phyloP scores from a whole-genome alignment of 495 filamentous ascomycete species.

The Aspergillus bridgeri region DNA sequence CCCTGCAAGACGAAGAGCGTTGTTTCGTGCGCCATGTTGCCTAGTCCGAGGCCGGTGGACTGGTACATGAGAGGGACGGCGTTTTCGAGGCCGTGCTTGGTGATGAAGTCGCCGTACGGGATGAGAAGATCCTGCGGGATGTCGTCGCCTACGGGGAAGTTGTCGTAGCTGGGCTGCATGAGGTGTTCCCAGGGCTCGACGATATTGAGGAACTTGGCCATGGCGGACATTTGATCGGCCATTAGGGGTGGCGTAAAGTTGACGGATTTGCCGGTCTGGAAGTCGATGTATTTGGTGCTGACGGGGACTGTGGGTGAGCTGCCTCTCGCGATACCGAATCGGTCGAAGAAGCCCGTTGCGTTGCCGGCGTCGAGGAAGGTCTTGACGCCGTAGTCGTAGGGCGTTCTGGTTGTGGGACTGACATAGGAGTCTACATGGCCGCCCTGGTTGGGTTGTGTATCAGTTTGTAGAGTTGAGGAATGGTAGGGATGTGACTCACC shows the following conservation, averaged over 20 bases:
- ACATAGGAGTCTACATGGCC: constrained; percentile 42
- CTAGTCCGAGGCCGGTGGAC: constrained; percentile 32
- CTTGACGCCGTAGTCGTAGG: constrained; percentile 40
- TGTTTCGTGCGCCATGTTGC: constrained; percentile 34
- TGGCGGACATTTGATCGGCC: constrained; percentile 24
- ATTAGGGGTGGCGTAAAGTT: constrained; percentile 18
- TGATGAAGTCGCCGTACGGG: constrained; percentile 41
- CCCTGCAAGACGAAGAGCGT: constrained; percentile 41
- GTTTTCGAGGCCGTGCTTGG: constrained; percentile 41
- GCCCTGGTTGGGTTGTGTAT: no score
- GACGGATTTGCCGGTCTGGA: constrained; percentile 32
- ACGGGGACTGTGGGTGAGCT: constrained; percentile 14
- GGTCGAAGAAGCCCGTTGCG: constrained; percentile 38
- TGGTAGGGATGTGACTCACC: constrained; percentile 25
- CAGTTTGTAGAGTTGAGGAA: not conserved
- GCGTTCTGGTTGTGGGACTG: constrained; percentile 26
- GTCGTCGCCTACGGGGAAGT: constrained; percentile 27
- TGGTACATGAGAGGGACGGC: constrained; percentile 25
- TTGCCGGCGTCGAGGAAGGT: constrained; percentile 35
- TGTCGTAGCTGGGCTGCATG: constrained; percentile 36
- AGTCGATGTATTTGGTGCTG: constrained; percentile 36
- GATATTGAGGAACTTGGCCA: constrained; percentile 34
- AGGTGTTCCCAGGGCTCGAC: constrained; percentile 34
- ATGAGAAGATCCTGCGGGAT: constrained; percentile 45
- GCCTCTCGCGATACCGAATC: constrained; percentile 32